phyloP scores from a whole-genome alignment of 768 basidiomycete genomes.

The Russula sp. region DNA sequence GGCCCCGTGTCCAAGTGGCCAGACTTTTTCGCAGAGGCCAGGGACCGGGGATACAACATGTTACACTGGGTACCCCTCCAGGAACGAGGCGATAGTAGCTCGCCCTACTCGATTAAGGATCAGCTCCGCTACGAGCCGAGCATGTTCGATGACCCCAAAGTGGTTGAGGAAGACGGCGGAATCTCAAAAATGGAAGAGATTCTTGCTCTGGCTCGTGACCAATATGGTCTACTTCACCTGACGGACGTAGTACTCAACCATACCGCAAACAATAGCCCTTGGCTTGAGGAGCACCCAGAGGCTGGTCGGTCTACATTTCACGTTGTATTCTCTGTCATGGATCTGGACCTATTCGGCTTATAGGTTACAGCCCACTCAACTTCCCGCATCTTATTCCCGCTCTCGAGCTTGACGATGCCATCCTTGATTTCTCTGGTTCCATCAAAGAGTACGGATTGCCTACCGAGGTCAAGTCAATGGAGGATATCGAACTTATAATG shows the following conservation, averaged over 20 bases:
- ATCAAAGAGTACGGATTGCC: conserved; percentile 66
- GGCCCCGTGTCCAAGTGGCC: conserved; percentile 74
- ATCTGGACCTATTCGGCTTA: not conserved
- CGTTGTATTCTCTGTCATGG: not conserved
- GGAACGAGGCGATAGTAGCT: conserved; percentile 79
- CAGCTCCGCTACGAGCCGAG: conserved; percentile 78
- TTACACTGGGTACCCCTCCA: conserved; percentile 95
- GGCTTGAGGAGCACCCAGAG: conserved; percentile 92
- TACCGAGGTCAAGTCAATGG: conserved; percentile 49
- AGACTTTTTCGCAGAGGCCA: conserved; percentile 73
- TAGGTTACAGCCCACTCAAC: conserved; percentile 87
- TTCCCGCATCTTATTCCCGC: conserved; percentile 91
- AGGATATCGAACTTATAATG: conserved; percentile 64
- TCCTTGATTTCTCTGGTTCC: conserved; percentile 69
- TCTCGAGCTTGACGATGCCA: conserved; percentile 81
- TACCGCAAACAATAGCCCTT: conserved; percentile 88
- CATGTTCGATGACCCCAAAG: conserved; percentile 44
- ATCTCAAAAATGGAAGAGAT: conserved; percentile 52
- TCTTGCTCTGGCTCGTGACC: conserved; percentile 63
- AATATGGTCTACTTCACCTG: conserved; percentile 82
- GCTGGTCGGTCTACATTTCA: conserved; percentile 52
- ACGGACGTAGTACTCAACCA: conserved; percentile 98
- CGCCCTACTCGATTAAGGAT: conserved; percentile 90
- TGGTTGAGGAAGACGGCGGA: conserved; percentile 41
- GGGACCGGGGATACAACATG: conserved; percentile 94